Evolutionary conservation across 352 stramenopile genomes (phyloP).

Genomic region (Aphanomyces cochlioides): DNA sequence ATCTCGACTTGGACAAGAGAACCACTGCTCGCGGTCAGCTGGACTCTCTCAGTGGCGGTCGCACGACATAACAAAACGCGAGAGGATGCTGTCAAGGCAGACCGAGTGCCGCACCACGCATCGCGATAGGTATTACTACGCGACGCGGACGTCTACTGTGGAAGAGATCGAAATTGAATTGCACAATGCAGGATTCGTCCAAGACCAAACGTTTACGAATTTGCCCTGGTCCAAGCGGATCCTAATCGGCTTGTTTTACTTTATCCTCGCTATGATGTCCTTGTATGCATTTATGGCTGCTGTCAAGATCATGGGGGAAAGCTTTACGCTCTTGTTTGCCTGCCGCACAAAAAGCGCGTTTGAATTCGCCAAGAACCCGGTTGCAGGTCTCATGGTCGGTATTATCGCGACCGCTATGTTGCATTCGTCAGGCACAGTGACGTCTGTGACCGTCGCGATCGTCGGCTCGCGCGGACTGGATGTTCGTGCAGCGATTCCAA

Average conservation of each 20-base stretch:
- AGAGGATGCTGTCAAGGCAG: background rate
- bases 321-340: constrained; percentile 64
- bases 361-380: constrained; percentile 61
- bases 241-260: constrained; percentile 35
- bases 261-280: constrained; percentile 40
- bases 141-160: background rate
- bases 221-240: constrained; percentile 34
- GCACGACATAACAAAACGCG: background rate
- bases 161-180: constrained; percentile 10
- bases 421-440: constrained; percentile 75
- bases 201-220: constrained; percentile 13
- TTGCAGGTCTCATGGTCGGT: constrained; percentile 73
- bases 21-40: background rate
- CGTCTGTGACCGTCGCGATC: constrained; percentile 69
- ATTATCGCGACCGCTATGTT: constrained; percentile 67
- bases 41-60: background rate
- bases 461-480: constrained; percentile 63
- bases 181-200: background rate
- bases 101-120: background rate
- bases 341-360: constrained; percentile 69
- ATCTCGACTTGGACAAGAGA: background rate
- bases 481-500: constrained; percentile 81
- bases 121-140: background rate
- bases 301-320: constrained; percentile 70
- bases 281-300: constrained; percentile 83